A percentile compares a stretch with the other conserved stretches of the same genome.
These are phyloP conservation scores for Globisporangium camurandrum DNA, from an alignment of 352 stramenopile species.

Conservation along the genomic window DNA sequence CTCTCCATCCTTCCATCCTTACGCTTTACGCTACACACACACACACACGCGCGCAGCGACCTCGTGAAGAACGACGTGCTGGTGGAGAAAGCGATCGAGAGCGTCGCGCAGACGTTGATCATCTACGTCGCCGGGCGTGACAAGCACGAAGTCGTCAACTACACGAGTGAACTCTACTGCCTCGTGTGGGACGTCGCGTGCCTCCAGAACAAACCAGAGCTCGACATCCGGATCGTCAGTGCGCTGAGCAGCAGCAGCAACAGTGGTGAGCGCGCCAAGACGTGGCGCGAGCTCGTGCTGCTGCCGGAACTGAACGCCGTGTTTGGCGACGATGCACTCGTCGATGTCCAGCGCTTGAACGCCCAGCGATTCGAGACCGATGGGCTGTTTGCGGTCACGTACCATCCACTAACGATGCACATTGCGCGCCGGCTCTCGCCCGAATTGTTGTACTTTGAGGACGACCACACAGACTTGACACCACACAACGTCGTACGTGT, in stretches of 20 bases:
- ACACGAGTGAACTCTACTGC: slow-evolving; percentile 70
- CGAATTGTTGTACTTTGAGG: slow-evolving; percentile 72
- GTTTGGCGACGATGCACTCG: slow-evolving; percentile 48
- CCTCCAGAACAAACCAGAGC: slow-evolving; percentile 35
- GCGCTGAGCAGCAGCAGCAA: slow-evolving; percentile 13
- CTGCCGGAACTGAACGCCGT: slow-evolving; percentile 58
- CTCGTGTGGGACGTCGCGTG: slow-evolving; percentile 66
- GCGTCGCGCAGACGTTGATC: slow-evolving; percentile 36
- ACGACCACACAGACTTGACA: slow-evolving; percentile 44
- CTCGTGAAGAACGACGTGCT: slow-evolving; percentile 69
- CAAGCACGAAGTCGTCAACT: slow-evolving; percentile 62
- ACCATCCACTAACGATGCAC: slow-evolving; percentile 52
- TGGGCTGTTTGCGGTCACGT: slow-evolving; percentile 50
- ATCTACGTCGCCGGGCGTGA: slow-evolving; percentile 56
- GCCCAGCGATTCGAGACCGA: slow-evolving; percentile 47
- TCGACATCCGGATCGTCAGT: slow-evolving; percentile 61
- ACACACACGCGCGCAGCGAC: slow-evolving; percentile 21
- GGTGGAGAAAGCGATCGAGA: slow-evolving; percentile 48
- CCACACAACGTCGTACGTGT: slow-evolving; percentile 32
- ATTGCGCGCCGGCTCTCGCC: slow-evolving; percentile 33
- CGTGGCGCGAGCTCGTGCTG: slow-evolving; percentile 60
- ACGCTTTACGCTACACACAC: background rate
- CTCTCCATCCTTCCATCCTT: background rate
- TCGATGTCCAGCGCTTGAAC: slow-evolving; percentile 63
- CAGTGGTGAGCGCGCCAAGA: slow-evolving; percentile 9